These are phyloP conservation scores for Didymella keratinophila DNA, from an alignment of 2,329 filamentous ascomycete species.

Conservation along the genomic window DNA sequence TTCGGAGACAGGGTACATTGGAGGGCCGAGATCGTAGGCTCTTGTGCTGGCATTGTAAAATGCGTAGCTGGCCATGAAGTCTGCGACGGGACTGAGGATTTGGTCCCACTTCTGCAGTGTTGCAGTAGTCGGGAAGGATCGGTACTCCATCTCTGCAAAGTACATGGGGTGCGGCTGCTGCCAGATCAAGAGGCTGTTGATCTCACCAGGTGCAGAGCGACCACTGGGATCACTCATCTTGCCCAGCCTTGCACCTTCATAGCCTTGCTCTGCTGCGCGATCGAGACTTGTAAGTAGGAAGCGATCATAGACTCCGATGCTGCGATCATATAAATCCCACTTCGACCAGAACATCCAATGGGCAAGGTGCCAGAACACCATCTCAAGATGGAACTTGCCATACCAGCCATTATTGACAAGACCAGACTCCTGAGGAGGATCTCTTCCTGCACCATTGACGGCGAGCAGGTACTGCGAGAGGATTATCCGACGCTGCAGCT, in stretches of 20 bases:
- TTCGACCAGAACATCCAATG: conserved; percentile 62
- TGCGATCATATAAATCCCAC: conserved; percentile 56
- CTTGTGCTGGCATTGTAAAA: conserved; percentile 62
- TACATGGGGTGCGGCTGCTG: conserved; percentile 66
- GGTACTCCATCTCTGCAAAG: conserved; percentile 62
- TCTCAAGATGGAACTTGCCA: conserved; percentile 65
- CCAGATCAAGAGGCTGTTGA: conserved; percentile 62
- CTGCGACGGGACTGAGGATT: conserved; percentile 60
- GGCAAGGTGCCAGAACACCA: conserved; percentile 62
- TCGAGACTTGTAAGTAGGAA: conserved; percentile 53
- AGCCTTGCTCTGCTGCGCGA: conserved; percentile 50
- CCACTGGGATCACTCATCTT: conserved; percentile 67
- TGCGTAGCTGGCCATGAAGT: conserved; percentile 68
- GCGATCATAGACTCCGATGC: conserved; percentile 58
- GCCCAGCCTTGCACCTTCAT: conserved; percentile 57
- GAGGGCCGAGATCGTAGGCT: conserved; percentile 62
- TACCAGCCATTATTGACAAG: conserved; percentile 65
- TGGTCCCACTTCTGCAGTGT: conserved; percentile 63
- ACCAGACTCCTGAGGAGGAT: conserved; percentile 59
- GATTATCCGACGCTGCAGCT: conserved; percentile 62
- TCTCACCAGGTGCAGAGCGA: conserved; percentile 65
- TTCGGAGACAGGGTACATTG: conserved; percentile 62
- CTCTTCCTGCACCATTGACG: conserved; percentile 60
- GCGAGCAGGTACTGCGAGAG: conserved; percentile 63
- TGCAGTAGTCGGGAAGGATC: conserved; percentile 53